Percentiles rank a stretch among this genome's conserved stretches.
Evolutionary conservation across 2,329 filamentous ascomycete species (phyloP).

Genomic region (Fusarium zealandicum): DNA sequence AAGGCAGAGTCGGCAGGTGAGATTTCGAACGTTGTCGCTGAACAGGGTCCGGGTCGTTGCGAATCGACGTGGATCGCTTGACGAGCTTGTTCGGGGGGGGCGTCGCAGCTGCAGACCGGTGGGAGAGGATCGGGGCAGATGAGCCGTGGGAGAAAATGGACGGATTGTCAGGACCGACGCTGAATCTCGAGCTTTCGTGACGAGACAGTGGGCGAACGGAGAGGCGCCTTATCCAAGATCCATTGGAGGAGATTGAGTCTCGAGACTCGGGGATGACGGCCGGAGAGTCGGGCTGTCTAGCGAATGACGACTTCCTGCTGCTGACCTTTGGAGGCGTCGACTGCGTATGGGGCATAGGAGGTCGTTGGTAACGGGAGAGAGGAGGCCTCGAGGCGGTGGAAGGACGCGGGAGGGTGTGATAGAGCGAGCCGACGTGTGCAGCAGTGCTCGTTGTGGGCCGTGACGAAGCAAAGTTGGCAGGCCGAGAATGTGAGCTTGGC

Average conservation of each 20-base stretch:
- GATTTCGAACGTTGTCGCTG: conserved; percentile 61
- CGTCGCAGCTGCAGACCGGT: conserved; percentile 49
- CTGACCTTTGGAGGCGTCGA: conserved; percentile 50
- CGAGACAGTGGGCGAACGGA: conserved; percentile 71
- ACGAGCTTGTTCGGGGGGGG: conserved; percentile 77
- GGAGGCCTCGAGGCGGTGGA: conserved; percentile 47
- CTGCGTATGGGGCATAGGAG: conserved; percentile 51
- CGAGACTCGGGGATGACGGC: conserved; percentile 54
- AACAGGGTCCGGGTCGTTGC: conserved; percentile 52
- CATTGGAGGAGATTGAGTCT: conserved; percentile 66
- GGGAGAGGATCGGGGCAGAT: conserved; percentile 66
- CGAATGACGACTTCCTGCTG: conserved; percentile 53
- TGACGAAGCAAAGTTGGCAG: conserved; percentile 43
- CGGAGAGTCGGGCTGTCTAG: conserved; percentile 49
- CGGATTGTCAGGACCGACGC: conserved; percentile 69
- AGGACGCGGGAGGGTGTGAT: conserved; percentile 42
- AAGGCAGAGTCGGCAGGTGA: conserved; percentile 69
- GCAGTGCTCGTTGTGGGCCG: conserved; percentile 56
- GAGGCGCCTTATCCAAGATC: conserved; percentile 77
- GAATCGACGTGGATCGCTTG: conserved; percentile 71
- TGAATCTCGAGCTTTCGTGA: conserved; percentile 69
- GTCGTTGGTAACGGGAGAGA: conserved; percentile 49
- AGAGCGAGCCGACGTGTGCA: conserved; percentile 43
- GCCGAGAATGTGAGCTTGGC: conserved; percentile 40
- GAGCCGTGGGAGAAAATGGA: conserved; percentile 74